These are phyloP conservation scores for Pterula multifida DNA, from an alignment of 1,284 basidiomycete genomes.

Conservation along the genomic window DNA sequence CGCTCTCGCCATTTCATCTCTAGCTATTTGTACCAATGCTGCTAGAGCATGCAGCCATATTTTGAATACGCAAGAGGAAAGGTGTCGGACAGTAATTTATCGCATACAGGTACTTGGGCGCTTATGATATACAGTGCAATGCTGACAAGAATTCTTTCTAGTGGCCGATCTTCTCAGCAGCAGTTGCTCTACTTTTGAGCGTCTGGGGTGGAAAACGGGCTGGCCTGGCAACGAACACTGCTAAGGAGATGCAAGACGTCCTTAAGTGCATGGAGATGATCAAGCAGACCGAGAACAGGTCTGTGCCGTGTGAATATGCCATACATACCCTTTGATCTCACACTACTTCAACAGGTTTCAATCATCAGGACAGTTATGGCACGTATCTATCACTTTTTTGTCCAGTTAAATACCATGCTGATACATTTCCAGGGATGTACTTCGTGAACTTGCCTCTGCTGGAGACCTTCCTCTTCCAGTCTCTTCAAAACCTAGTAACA, in stretches of 20 bases:
- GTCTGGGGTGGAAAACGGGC: conserved; percentile 62
- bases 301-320: too few species aligned
- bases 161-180: conserved; percentile 12
- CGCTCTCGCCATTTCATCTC: conserved; percentile 39
- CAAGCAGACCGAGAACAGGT: not conserved
- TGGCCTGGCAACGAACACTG: conserved; percentile 39
- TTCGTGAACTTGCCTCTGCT: not conserved
- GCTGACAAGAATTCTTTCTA: not conserved
- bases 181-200: conserved; percentile 58
- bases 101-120: conserved; percentile 23
- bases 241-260: conserved; percentile 59
- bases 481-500: not conserved
- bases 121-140: too few species aligned
- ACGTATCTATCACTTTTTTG: too few species aligned
- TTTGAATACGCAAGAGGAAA: conserved; percentile 40
- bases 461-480: not conserved
- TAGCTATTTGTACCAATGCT: conserved; percentile 2
- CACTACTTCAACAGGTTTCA: not conserved
- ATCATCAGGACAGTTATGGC: too few species aligned
- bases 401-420: too few species aligned
- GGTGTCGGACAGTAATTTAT: conserved; percentile 20
- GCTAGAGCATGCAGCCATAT: conserved; percentile 67
- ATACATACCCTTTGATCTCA: not conserved
- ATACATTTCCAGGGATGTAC: not conserved
- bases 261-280: conserved; percentile 46